These are phyloP conservation scores for Penicillium daleae DNA, from an alignment of 495 filamentous ascomycete genomes.

Conservation along the genomic window DNA sequence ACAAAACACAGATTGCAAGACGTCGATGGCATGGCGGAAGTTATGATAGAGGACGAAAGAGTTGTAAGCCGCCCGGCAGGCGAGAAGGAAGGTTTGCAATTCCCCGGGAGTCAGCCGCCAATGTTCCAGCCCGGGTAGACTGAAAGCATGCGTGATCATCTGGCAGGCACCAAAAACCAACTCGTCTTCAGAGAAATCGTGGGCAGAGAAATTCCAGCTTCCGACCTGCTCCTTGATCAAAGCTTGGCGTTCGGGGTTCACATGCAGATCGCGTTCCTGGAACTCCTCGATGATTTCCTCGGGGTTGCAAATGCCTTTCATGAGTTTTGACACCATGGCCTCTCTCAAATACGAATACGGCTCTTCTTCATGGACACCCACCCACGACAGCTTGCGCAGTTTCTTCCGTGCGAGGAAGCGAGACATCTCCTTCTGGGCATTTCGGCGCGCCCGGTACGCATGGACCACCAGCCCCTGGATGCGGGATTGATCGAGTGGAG, in stretches of 20 bases:
- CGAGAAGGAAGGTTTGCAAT: conserved; percentile 77
- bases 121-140: conserved; percentile 75
- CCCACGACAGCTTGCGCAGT: conserved; percentile 85
- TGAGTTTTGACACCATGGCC: conserved; percentile 86
- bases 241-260: conserved; percentile 60
- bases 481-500: conserved; percentile 70
- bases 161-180: conserved; percentile 75
- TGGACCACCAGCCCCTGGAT: conserved; percentile 77
- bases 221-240: conserved; percentile 72
- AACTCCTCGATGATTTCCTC: conserved; percentile 59
- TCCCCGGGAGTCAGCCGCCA: conserved; percentile 82
- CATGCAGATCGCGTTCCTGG: conserved; percentile 43
- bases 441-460: conserved; percentile 77
- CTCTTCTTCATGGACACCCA: conserved; percentile 82
- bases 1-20: conserved; percentile 90
- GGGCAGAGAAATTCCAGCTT: conserved; percentile 85
- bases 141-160: conserved; percentile 89
- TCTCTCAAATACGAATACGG: conserved; percentile 89
- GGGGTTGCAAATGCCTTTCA: conserved; percentile 86
- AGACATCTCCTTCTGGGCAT: conserved; percentile 68
- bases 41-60: conserved; percentile 98
- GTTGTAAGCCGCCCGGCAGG: conserved; percentile 88
- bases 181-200: conserved; percentile 87
- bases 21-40: conserved; percentile 95
- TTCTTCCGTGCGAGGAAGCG: conserved; percentile 65